phyloP scores from a whole-genome alignment of 306 rosid genomes.

The Vicia villosa region DNA sequence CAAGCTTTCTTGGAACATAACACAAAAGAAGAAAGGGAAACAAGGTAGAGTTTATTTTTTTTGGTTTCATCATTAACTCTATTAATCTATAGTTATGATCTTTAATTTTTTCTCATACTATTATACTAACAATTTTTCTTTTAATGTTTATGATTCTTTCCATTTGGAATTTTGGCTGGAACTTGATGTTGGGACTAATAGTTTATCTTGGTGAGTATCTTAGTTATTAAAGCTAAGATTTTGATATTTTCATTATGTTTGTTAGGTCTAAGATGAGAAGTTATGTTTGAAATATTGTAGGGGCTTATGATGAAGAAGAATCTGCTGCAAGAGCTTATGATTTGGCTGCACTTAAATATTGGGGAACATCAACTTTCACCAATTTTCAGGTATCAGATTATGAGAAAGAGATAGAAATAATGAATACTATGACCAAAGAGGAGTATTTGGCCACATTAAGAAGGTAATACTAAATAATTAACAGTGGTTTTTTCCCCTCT shows the following conservation, averaged over 20 bases:
- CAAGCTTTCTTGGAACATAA: conserved; percentile 84
- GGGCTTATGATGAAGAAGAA: conserved; percentile 88
- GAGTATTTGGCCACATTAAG: conserved; percentile 81
- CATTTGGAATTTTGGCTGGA: conserved; percentile 36
- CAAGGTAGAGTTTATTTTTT: conserved; percentile 52
- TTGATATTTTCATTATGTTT: conserved; percentile 9
- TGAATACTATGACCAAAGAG: conserved; percentile 76
- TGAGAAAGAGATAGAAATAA: conserved; percentile 63
- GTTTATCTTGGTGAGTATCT: conserved; percentile 70
- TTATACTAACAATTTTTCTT: conserved; percentile 4
- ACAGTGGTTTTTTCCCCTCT: not conserved
- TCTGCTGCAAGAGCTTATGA: conserved; percentile 90
- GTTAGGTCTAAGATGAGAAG: not conserved
- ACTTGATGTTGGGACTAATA: conserved; percentile 34
- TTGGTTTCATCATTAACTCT: not conserved
- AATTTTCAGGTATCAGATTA: conserved; percentile 77
- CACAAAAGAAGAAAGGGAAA: conserved; percentile 90
- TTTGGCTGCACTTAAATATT: conserved; percentile 78
- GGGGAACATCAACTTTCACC: conserved; percentile 77
- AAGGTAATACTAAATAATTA: conserved; percentile 53
- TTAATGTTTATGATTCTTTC: conserved; percentile 10
- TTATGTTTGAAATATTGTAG: conserved; percentile 39
- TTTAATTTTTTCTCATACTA: conserved; percentile 17
- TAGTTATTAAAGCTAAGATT: not conserved
- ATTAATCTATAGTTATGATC: not conserved